Evolutionary conservation across 345 rosid genomes (phyloP).

Genomic region (Heritiera littoralis): DNA sequence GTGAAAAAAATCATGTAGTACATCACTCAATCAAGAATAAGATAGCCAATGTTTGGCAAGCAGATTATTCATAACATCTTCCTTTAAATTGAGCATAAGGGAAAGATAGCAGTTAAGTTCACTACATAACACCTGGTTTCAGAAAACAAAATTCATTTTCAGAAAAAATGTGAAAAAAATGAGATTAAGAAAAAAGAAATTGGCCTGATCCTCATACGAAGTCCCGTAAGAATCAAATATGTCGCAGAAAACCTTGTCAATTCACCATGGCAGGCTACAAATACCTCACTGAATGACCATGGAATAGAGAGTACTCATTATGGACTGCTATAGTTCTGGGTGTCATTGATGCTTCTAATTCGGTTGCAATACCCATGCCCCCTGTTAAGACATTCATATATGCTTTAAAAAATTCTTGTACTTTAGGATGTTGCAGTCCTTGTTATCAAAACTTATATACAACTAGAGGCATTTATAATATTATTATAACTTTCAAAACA

Average conservation of each 20-base stretch:
- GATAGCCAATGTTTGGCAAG: background rate
- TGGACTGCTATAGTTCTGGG: slow-evolving; percentile 20
- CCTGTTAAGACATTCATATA: slow-evolving; percentile 25
- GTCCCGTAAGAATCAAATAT: slow-evolving; percentile 6
- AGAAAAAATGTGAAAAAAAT: background rate
- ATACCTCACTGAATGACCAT: slow-evolving; percentile 22
- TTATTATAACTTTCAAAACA: background rate
- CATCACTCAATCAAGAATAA: background rate
- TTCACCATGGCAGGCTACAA: background rate
- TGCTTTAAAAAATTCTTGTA: slow-evolving; percentile 12
- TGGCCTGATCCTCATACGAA: slow-evolving; percentile 1
- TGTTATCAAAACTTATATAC: slow-evolving; percentile 8
- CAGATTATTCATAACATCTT: background rate
- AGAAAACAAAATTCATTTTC: background rate
- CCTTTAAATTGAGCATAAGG: background rate
- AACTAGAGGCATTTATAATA: background rate
- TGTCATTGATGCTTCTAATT: slow-evolving; percentile 23
- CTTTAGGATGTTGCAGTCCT: background rate
- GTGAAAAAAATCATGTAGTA: background rate
- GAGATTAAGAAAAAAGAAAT: background rate
- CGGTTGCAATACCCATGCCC: slow-evolving; percentile 26
- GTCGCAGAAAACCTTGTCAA: slow-evolving; percentile 5
- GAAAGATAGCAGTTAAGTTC: background rate
- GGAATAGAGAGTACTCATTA: slow-evolving; percentile 19
- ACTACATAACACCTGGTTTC: background rate